phyloP scores from a whole-genome alignment of 2,329 filamentous ascomycete genomes.

The Zasmidium citrigriseum region DNA sequence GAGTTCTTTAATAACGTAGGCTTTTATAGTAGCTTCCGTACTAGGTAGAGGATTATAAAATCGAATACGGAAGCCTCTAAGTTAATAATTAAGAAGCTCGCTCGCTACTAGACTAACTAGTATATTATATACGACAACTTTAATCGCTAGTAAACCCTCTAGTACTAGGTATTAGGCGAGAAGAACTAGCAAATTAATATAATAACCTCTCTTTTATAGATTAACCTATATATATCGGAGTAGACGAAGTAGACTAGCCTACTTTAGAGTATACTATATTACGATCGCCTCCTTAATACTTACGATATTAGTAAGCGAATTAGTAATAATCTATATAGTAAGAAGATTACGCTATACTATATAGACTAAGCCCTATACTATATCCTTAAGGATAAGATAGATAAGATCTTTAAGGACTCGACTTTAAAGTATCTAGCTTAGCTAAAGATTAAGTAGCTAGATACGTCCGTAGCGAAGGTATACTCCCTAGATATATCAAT shows the following conservation, averaged over 20 bases:
- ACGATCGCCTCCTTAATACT: neutral
- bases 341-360: neutral
- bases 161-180: neutral
- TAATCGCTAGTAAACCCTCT: neutral
- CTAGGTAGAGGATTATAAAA: neutral
- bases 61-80: neutral
- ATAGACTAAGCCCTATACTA: neutral
- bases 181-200: conserved; percentile 1
- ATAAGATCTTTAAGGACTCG: neutral
- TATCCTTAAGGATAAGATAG: neutral
- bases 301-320: neutral
- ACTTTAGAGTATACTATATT: neutral
- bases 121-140: conserved; percentile 2
- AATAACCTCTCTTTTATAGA: neutral
- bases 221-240: neutral
- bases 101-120: neutral
- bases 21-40: neutral
- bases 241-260: too few species aligned
- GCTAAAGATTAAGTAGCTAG: neutral
- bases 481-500: neutral
- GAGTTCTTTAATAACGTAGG: neutral
- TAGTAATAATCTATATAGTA: neutral
- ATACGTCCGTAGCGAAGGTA: neutral
- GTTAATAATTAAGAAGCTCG: neutral
- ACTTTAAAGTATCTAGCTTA: neutral